Percentiles rank a stretch among this genome's conserved stretches.
phyloP scores from a whole-genome alignment of 2,329 filamentous ascomycete species.

The Tolypocladium guangdongense region DNA sequence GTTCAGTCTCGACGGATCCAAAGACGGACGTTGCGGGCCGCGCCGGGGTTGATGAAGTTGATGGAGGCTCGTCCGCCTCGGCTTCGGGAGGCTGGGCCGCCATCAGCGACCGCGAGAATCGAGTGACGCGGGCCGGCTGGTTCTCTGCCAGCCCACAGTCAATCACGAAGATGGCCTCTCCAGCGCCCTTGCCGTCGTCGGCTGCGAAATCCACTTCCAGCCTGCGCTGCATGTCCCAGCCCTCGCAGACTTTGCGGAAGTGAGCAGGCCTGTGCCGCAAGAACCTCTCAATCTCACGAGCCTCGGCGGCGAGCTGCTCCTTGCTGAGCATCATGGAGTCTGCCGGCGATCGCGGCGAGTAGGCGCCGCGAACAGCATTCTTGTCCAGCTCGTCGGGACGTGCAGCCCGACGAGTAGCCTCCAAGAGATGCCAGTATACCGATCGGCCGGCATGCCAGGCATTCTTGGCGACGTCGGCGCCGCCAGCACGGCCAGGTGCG shows the following conservation, averaged over 20 bases:
- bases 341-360: constrained; percentile 70
- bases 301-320: constrained; percentile 64
- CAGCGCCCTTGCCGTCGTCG: constrained; percentile 64
- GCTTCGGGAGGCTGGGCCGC: constrained; percentile 6
- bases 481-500: constrained; percentile 34
- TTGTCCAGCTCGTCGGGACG: constrained; percentile 63
- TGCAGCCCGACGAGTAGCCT: constrained; percentile 62
- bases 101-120: constrained; percentile 28
- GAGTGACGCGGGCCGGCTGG: constrained; percentile 29
- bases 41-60: constrained; percentile 2
- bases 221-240: constrained; percentile 85
- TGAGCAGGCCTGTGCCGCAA: constrained; percentile 62
- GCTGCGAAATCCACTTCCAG: constrained; percentile 84
- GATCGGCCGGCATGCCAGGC: constrained; percentile 75
- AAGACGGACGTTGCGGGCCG: constrained; percentile 17
- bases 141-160: constrained; percentile 58
- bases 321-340: constrained; percentile 59
- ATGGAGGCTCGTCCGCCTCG: constrained; percentile 1
- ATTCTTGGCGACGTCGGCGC: constrained; percentile 48
- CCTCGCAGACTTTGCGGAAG: constrained; percentile 66
- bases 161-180: constrained; percentile 68
- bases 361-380: constrained; percentile 57
- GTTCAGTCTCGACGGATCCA: constrained; percentile 7
- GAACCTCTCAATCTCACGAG: constrained; percentile 70
- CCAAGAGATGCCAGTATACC: constrained; percentile 71